Percentiles rank a stretch among this genome's conserved stretches.
These are phyloP conservation scores for Populus simonii DNA, from an alignment of 345 rosid species.

Conservation along the genomic window DNA sequence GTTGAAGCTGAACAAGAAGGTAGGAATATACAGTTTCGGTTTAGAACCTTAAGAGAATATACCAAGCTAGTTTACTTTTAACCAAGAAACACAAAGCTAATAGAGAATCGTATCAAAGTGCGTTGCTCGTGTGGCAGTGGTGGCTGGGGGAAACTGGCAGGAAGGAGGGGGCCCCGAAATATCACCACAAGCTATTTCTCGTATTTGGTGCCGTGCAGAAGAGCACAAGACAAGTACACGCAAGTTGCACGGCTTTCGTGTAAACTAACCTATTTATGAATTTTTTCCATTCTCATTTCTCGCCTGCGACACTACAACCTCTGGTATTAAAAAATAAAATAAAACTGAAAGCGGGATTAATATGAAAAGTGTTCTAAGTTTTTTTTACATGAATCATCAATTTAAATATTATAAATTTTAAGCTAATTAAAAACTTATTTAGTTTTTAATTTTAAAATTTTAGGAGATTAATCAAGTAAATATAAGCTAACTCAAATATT, in stretches of 20 bases:
- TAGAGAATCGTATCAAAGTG: neutral
- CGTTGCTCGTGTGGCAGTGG: neutral
- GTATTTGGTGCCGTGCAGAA: neutral
- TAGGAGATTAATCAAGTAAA: fast-evolving
- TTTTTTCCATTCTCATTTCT: too few relatives aligned
- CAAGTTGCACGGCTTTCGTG: constrained; percentile 16
- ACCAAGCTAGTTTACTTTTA: neutral
- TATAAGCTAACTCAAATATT: too few relatives aligned
- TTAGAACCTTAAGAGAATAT: too few relatives aligned
- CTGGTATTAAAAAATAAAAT: too few relatives aligned
- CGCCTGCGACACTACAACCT: too few relatives aligned
- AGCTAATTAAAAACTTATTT: fast-evolving
- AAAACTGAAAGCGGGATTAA: too few relatives aligned
- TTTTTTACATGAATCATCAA: too few relatives aligned
- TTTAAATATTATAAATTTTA: fast-evolving
- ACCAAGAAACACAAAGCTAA: neutral
- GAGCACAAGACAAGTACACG: constrained; percentile 8
- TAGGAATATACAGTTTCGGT: neutral
- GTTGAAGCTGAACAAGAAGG: neutral
- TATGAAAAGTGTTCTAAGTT: too few relatives aligned
- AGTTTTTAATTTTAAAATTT: fast-evolving
- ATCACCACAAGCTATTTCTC: too few relatives aligned
- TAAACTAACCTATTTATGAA: neutral
- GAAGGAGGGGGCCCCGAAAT: neutral
- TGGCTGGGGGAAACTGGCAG: neutral